Conservation (phyloP, 768 basidiomycete genomes). For the Glaciozyma martinii region DNA sequence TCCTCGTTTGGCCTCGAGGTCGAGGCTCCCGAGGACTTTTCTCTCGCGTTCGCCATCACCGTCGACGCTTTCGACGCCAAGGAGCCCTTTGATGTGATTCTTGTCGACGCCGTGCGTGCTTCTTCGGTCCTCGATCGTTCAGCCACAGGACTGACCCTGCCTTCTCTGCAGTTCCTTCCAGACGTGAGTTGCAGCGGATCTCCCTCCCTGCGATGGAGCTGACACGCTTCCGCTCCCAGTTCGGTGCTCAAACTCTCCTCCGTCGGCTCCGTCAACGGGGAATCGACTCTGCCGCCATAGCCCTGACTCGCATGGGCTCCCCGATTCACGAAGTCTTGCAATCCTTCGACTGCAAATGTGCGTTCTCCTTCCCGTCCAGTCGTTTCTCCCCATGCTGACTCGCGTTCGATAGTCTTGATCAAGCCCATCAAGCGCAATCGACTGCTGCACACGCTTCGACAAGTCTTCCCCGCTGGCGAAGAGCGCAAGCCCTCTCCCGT, state of each 20-base stretch:
- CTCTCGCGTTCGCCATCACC: slow-evolving; percentile 8
- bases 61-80: neutral
- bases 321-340: slow-evolving; percentile 28
- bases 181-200: neutral
- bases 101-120: slow-evolving; percentile 15
- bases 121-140: no score
- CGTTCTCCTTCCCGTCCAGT: neutral
- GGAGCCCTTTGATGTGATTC: slow-evolving; percentile 10
- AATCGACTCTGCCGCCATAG: slow-evolving; percentile 12
- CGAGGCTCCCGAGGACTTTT: neutral
- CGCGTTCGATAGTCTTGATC: slow-evolving; percentile 15
- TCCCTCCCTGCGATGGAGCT: neutral
- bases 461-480: slow-evolving; percentile 22
- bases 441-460: slow-evolving; percentile 25
- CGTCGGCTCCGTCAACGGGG: slow-evolving; percentile 23
- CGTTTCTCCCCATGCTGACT: neutral
- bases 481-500: neutral
- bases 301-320: slow-evolving; percentile 25
- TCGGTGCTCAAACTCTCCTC: slow-evolving; percentile 21
- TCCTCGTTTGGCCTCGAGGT: slow-evolving; percentile 10
- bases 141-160: no score
- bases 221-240: neutral
- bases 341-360: slow-evolving; percentile 1
- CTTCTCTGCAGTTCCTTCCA: slow-evolving; percentile 8
- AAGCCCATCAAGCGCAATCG: slow-evolving; percentile 32